Conservation (phyloP, 192 early-diverging fungal genomes). For the Linnemannia schmuckeri region DNA sequence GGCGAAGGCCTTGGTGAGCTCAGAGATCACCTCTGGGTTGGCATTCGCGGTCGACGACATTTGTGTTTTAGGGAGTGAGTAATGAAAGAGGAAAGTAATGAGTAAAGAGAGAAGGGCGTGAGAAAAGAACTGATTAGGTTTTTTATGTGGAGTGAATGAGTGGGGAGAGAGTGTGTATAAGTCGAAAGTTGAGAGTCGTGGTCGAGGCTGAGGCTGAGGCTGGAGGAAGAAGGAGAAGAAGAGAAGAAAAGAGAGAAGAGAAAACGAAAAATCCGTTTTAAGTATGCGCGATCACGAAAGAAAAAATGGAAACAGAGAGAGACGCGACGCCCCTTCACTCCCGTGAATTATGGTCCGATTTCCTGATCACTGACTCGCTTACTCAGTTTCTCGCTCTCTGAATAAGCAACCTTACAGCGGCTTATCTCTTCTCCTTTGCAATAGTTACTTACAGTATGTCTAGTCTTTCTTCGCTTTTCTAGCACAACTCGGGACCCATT, state of each 20-base stretch:
- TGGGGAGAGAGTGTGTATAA: neutral
- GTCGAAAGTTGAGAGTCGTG: neutral
- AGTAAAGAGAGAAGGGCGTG: neutral
- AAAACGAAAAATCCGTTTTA: neutral
- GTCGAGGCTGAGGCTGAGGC: neutral
- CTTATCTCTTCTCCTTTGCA: neutral
- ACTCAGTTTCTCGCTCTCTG: neutral
- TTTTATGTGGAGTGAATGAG: neutral
- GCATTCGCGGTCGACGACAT: constrained; percentile 16
- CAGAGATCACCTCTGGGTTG: constrained; percentile 15
- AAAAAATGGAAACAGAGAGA: neutral
- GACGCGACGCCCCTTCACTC: neutral
- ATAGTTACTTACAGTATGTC: no score
- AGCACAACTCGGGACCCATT: neutral
- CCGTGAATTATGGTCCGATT: neutral
- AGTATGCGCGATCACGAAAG: neutral
- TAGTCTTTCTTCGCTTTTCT: neutral
- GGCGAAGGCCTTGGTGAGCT: constrained; percentile 37
- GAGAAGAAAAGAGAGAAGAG: neutral
- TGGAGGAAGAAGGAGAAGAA: neutral
- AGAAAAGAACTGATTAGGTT: neutral
- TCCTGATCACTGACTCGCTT: neutral
- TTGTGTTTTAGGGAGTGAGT: neutral
- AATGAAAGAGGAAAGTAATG: neutral
- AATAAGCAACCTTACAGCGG: neutral